A percentile compares a stretch with the other conserved stretches of the same genome.
These are phyloP conservation scores for Aspergillus ochraceus DNA, from an alignment of 2,329 filamentous ascomycete genomes.

Conservation along the genomic window DNA sequence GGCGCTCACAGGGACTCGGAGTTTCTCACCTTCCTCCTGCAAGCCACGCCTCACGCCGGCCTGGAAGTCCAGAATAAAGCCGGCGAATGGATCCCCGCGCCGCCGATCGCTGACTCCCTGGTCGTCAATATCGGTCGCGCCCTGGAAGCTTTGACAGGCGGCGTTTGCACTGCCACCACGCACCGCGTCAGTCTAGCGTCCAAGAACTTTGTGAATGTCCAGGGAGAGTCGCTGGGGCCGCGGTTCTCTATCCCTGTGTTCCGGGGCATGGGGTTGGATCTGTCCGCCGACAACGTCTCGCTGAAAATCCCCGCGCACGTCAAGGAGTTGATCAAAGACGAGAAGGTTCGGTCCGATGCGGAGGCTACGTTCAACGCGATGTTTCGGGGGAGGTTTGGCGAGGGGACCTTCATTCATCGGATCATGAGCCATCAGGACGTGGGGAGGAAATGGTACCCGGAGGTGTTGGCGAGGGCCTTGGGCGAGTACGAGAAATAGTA, in stretches of 20 bases:
- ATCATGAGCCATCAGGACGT: constrained; percentile 41
- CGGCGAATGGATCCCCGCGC: constrained; percentile 48
- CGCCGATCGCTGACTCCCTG: constrained; percentile 46
- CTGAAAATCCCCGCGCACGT: constrained; percentile 33
- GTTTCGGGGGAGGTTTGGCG: constrained; percentile 31
- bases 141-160: constrained; percentile 36
- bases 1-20: constrained; percentile 52
- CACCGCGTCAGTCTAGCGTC: constrained; percentile 33
- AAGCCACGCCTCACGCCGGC: constrained; percentile 45
- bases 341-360: constrained; percentile 36
- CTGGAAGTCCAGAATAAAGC: constrained; percentile 51
- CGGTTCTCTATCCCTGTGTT: constrained; percentile 39
- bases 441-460: constrained; percentile 37
- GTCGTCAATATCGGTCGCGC: constrained; percentile 51
- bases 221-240: constrained; percentile 27
- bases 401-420: constrained; percentile 37
- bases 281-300: constrained; percentile 29
- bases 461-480: constrained; percentile 31
- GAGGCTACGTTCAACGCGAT: constrained; percentile 38
- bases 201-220: constrained; percentile 27
- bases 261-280: constrained; percentile 36
- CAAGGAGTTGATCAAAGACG: constrained; percentile 29
- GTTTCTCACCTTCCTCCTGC: constrained; percentile 51
- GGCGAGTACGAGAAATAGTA: constrained; percentile 20
- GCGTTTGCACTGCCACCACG: constrained; percentile 38